These are phyloP conservation scores for Malania oleifera DNA, from an alignment of 164 flowering plant genomes.

Conservation along the genomic window DNA sequence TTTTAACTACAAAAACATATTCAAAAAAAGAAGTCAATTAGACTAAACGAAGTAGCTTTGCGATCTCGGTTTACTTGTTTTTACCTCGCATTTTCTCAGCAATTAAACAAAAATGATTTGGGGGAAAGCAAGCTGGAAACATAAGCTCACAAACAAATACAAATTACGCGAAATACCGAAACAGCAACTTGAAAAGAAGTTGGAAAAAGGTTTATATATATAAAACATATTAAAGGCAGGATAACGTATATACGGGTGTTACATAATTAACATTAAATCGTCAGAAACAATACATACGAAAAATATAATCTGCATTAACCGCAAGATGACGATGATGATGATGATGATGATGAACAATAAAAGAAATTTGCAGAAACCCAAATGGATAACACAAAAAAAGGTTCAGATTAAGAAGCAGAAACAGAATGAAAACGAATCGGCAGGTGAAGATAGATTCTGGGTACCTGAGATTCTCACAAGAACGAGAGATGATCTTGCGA, in stretches of 20 bases:
- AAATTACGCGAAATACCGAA: conserved; percentile 1
- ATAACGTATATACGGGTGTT: too few species aligned
- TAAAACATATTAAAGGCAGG: background rate
- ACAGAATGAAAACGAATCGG: background rate
- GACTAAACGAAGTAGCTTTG: too few species aligned
- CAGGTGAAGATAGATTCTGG: background rate
- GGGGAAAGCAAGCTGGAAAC: background rate
- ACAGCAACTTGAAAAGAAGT: background rate
- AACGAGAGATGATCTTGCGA: background rate
- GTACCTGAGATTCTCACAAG: conserved; percentile 8
- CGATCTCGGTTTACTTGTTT: too few species aligned
- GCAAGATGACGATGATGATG: too few species aligned
- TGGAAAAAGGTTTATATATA: background rate
- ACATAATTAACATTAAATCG: too few species aligned
- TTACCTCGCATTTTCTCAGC: conserved; percentile 6
- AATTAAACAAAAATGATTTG: conserved; percentile 8
- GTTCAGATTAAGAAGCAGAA: conserved; percentile 8
- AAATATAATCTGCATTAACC: too few species aligned
- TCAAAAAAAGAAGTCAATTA: background rate
- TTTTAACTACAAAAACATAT: too few species aligned
- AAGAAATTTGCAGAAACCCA: background rate
- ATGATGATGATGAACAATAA: too few species aligned
- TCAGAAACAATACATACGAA: too few species aligned
- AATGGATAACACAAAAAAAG: background rate
- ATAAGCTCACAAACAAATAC: background rate